These are phyloP conservation scores for Apiotrichum gracile DNA, from an alignment of 1,284 basidiomycete genomes.

Conservation along the genomic window DNA sequence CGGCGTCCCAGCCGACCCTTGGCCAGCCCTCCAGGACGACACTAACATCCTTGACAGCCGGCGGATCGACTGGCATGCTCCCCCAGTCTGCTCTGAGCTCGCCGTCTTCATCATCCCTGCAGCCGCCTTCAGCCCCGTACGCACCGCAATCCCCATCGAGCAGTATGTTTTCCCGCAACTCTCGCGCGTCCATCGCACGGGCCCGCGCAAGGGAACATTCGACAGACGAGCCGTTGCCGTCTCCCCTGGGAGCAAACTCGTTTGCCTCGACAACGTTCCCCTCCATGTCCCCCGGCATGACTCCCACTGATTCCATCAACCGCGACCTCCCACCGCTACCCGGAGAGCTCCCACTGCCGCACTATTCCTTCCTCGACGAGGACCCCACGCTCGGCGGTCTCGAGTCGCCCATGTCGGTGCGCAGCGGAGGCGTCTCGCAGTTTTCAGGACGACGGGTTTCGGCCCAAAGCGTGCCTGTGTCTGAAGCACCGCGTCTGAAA, in stretches of 20 bases:
- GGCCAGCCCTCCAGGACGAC: too few species aligned
- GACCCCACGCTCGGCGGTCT: background rate
- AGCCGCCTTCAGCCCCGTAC: background rate
- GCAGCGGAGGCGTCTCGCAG: background rate
- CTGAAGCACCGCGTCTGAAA: background rate
- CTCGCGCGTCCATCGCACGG: background rate
- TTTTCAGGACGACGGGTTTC: background rate
- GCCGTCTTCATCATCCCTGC: background rate
- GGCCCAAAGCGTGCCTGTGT: background rate
- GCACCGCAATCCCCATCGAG: background rate
- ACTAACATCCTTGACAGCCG: background rate
- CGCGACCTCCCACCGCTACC: background rate
- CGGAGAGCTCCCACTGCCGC: background rate
- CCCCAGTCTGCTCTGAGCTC: background rate
- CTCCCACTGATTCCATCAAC: background rate
- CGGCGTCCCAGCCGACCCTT: too few species aligned
- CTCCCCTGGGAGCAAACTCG: background rate
- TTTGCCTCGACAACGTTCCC: background rate
- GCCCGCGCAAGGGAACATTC: background rate
- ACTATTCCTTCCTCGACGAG: slow-evolving; percentile 1
- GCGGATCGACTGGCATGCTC: background rate
- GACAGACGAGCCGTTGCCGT: background rate
- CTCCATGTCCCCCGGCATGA: background rate
- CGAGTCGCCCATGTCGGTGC: background rate
- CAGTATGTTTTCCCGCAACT: background rate